These are phyloP conservation scores for Aspergillus sp. DNA, from an alignment of 2,329 filamentous ascomycete genomes.

Conservation along the genomic window DNA sequence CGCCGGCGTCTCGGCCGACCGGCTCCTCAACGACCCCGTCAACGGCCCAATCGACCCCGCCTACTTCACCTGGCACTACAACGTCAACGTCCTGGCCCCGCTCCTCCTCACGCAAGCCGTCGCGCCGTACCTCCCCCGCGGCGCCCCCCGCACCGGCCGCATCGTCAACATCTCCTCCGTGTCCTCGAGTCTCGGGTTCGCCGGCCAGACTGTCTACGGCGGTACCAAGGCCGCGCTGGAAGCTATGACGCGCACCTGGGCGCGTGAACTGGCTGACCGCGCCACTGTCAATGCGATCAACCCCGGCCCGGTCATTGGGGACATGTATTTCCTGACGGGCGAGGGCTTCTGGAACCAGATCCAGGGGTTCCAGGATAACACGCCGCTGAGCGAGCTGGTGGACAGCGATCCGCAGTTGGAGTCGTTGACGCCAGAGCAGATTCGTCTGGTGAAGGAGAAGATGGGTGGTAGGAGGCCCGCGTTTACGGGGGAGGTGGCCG, in stretches of 20 bases:
- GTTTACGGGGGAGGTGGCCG: conserved; percentile 70
- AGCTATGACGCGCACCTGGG: conserved; percentile 69
- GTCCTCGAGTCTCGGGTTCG: conserved; percentile 57
- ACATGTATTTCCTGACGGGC: conserved; percentile 62
- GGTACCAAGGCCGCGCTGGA: conserved; percentile 68
- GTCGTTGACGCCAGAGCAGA: conserved; percentile 59
- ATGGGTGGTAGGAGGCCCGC: conserved; percentile 59
- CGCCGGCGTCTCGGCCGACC: conserved; percentile 61
- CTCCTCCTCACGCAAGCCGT: conserved; percentile 74
- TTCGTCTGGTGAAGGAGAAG: conserved; percentile 60
- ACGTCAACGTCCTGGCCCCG: conserved; percentile 79
- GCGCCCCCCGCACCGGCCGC: conserved; percentile 58
- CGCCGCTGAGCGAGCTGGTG: conserved; percentile 63
- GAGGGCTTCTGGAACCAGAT: conserved; percentile 59
- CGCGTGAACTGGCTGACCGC: conserved; percentile 60
- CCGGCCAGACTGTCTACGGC: conserved; percentile 61
- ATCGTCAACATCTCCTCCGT: conserved; percentile 64
- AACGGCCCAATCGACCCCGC: conserved; percentile 59
- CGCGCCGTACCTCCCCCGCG: conserved; percentile 65
- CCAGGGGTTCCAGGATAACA: conserved; percentile 60
- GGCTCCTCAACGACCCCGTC: conserved; percentile 62
- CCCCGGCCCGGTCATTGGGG: conserved; percentile 65
- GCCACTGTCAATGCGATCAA: conserved; percentile 67
- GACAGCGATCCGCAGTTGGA: conserved; percentile 60
- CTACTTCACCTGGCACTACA: conserved; percentile 71